phyloP scores from a whole-genome alignment of 441 rosid species.

The Pelargonium cotyledonis region DNA sequence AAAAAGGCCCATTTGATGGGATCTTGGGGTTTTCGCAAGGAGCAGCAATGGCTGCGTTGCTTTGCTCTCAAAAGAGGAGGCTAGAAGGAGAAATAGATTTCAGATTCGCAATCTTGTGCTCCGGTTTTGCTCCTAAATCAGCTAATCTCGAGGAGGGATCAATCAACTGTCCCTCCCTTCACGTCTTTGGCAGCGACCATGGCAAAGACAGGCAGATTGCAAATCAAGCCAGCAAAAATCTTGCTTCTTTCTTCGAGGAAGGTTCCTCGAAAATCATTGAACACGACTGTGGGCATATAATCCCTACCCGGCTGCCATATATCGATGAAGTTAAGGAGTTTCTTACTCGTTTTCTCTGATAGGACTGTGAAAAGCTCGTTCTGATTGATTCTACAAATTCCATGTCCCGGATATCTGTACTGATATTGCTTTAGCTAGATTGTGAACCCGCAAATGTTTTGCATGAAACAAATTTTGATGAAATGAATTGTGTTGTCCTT shows the following conservation, averaged over 20 bases:
- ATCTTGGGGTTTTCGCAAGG: constrained; percentile 88
- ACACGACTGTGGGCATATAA: constrained; percentile 83
- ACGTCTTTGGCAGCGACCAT: constrained; percentile 59
- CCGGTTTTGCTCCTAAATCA: constrained; percentile 50
- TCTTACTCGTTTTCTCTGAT: constrained; percentile 52
- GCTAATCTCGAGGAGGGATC: constrained; percentile 27
- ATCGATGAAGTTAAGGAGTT: constrained; percentile 60
- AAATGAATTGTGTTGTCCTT: no score
- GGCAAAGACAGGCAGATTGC: constrained; percentile 77
- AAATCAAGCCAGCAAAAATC: constrained; percentile 53
- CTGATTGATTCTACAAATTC: no score
- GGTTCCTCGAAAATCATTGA: constrained; percentile 52
- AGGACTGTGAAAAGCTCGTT: no score
- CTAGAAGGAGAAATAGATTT: constrained; percentile 48
- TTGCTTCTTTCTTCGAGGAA: constrained; percentile 47
- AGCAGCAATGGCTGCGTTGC: constrained; percentile 79
- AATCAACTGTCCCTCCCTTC: constrained; percentile 76
- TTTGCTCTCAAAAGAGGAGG: constrained; percentile 36
- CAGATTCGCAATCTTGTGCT: constrained; percentile 73
- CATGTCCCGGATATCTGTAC: no score
- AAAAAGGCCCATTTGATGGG: constrained; percentile 85
- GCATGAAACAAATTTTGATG: no score
- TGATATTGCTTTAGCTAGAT: no score
- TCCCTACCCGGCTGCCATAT: constrained; percentile 67
- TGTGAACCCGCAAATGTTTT: no score